A percentile compares a stretch with the other conserved stretches of the same genome.
These are phyloP conservation scores for Prinsepia uniflora DNA, from an alignment of 306 rosid species.

Conservation along the genomic window DNA sequence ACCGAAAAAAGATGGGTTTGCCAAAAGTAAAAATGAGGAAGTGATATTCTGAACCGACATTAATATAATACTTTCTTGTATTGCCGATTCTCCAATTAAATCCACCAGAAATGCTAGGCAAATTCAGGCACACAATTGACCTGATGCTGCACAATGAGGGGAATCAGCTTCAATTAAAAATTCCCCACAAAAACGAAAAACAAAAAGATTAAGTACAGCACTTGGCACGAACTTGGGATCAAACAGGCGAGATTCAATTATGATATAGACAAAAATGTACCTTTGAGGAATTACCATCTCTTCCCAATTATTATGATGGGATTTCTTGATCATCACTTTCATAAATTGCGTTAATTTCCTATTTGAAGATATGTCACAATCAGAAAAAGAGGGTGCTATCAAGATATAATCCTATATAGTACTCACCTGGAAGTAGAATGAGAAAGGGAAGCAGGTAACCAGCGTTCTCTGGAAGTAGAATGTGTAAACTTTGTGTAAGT, in stretches of 20 bases:
- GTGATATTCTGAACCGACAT: constrained; percentile 37
- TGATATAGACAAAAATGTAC: constrained; percentile 33
- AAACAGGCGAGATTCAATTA: constrained; percentile 4
- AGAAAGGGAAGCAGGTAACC: no score
- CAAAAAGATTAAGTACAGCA: background rate
- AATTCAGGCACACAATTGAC: constrained; percentile 87
- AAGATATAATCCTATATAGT: background rate
- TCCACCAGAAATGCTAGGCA: constrained; percentile 99
- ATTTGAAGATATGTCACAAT: constrained; percentile 14
- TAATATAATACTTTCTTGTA: constrained; percentile 33
- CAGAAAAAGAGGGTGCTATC: constrained; percentile 1
- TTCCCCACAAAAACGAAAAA: background rate
- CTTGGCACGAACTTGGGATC: background rate
- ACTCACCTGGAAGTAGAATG: constrained; percentile 63
- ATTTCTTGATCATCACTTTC: constrained; percentile 64
- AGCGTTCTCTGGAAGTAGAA: no score
- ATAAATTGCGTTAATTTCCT: constrained; percentile 82
- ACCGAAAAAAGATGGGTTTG: background rate
- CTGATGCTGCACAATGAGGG: constrained; percentile 50
- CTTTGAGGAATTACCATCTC: constrained; percentile 62
- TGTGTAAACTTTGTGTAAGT: no score
- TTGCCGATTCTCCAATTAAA: constrained; percentile 80
- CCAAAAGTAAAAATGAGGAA: background rate
- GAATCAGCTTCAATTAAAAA: no score
- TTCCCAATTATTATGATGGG: constrained; percentile 54